Evolutionary conservation across 352 stramenopile species (phyloP).

Genomic region (Globisporangium lucens): DNA sequence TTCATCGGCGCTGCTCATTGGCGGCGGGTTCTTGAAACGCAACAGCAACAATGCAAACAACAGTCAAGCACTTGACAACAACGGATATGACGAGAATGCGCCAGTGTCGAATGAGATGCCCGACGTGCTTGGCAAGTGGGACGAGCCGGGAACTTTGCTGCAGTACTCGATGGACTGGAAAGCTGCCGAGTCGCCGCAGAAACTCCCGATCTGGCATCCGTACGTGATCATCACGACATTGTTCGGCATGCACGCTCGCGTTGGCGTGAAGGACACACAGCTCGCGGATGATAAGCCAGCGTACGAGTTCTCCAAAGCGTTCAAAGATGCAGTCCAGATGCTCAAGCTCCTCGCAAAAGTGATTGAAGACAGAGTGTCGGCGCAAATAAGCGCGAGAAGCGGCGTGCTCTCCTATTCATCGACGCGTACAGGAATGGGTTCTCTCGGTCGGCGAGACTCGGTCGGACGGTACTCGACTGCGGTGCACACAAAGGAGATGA

Average conservation of each 20-base stretch:
- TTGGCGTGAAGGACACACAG: constrained; percentile 72
- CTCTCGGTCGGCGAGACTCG: constrained; percentile 31
- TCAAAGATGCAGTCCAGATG: constrained; percentile 83
- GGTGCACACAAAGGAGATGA: constrained; percentile 57
- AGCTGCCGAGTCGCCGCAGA: constrained; percentile 55
- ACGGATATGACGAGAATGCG: not conserved
- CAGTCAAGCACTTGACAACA: constrained; percentile 6
- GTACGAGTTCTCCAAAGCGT: constrained; percentile 68
- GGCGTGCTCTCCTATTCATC: constrained; percentile 56
- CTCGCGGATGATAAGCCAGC: constrained; percentile 58
- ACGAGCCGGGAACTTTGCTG: constrained; percentile 66
- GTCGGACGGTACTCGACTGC: constrained; percentile 73
- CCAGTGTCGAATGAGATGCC: constrained; percentile 69
- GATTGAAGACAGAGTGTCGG: constrained; percentile 59
- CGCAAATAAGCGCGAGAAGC: constrained; percentile 50
- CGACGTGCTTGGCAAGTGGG: constrained; percentile 76
- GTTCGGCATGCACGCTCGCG: constrained; percentile 81
- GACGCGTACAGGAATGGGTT: constrained; percentile 14
- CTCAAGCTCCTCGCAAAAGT: constrained; percentile 76
- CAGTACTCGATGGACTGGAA: constrained; percentile 83
- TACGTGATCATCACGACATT: constrained; percentile 83
- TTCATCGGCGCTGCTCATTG: constrained; percentile 74
- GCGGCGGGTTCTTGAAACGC: constrained; percentile 35
- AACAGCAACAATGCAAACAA: not conserved
- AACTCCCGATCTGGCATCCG: constrained; percentile 81